Evolutionary conservation across 495 filamentous ascomycete genomes (phyloP).

Genomic region (Terfezia claveryi): DNA sequence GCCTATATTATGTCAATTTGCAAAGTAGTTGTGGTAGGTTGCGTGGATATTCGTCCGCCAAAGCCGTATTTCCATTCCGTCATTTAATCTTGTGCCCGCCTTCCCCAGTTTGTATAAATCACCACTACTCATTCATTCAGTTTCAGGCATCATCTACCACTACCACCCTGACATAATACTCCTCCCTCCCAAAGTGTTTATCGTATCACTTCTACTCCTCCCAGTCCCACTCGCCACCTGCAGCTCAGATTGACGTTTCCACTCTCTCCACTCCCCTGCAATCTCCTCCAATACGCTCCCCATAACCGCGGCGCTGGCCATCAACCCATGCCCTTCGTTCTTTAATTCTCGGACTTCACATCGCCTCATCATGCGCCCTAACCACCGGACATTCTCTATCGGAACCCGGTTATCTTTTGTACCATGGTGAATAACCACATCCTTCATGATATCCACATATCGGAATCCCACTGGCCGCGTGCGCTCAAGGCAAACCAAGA

Average conservation of each 20-base stretch:
- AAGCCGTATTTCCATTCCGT: too few species aligned
- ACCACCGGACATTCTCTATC: slow-evolving; percentile 83
- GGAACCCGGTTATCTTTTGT: slow-evolving; percentile 79
- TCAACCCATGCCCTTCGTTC: slow-evolving; percentile 84
- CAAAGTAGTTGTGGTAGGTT: too few species aligned
- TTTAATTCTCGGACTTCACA: slow-evolving; percentile 83
- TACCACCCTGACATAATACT: not conserved
- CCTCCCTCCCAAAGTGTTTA: not conserved
- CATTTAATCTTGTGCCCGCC: too few species aligned
- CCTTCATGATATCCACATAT: slow-evolving; percentile 82
- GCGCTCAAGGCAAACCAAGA: slow-evolving; percentile 81
- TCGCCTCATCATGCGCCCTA: slow-evolving; percentile 76
- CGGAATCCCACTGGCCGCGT: slow-evolving; percentile 83
- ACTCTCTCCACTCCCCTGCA: slow-evolving; percentile 84
- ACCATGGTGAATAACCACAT: slow-evolving; percentile 85
- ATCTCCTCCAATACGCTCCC: slow-evolving; percentile 81
- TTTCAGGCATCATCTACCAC: too few species aligned
- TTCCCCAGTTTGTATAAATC: too few species aligned
- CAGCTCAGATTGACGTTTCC: slow-evolving; percentile 24
- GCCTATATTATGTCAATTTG: too few species aligned
- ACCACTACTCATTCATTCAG: too few species aligned
- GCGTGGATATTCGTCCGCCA: too few species aligned
- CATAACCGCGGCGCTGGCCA: slow-evolving; percentile 91
- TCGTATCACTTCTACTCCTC: not conserved
- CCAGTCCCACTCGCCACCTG: not conserved